Evolutionary conservation across 1,139 yeast species (phyloP).

Genomic region (Maudiozyma humilis): DNA sequence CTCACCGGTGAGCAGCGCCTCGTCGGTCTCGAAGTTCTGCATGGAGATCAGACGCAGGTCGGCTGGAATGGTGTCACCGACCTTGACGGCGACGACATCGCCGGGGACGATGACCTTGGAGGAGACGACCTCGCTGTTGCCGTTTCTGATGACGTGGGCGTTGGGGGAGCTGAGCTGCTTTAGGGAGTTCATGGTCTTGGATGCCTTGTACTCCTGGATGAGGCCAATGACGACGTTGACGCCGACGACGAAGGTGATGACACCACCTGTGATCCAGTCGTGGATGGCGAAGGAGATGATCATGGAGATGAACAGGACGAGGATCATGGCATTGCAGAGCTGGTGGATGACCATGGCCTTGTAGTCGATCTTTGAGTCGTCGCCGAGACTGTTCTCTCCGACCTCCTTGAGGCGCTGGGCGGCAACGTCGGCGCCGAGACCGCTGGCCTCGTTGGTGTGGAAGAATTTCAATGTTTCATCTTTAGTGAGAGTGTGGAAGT

Average conservation of each 20-base stretch:
- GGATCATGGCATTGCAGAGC: conserved; percentile 83
- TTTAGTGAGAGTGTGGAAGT: conserved; percentile 38
- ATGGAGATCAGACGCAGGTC: conserved; percentile 74
- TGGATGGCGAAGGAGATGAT: conserved; percentile 80
- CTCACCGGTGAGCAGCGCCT: conserved; percentile 91
- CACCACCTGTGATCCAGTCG: conserved; percentile 86
- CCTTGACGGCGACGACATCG: conserved; percentile 76
- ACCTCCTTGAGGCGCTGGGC: conserved; percentile 65
- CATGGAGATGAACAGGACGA: conserved; percentile 83
- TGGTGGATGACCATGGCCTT: conserved; percentile 71
- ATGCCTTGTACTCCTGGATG: conserved; percentile 91
- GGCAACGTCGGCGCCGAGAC: conserved; percentile 60
- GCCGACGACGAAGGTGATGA: conserved; percentile 80
- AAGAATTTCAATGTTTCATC: conserved; percentile 56
- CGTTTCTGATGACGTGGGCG: conserved; percentile 80
- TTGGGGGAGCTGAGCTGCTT: conserved; percentile 89
- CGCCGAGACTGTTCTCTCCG: conserved; percentile 29
- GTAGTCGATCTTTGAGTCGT: conserved; percentile 38
- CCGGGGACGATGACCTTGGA: conserved; percentile 94
- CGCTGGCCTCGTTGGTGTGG: conserved; percentile 50
- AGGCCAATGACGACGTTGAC: conserved; percentile 93
- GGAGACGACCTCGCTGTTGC: conserved; percentile 59
- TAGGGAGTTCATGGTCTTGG: conserved; percentile 85
- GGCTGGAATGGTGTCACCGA: conserved; percentile 95
- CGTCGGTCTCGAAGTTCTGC: conserved; percentile 77